phyloP scores from a whole-genome alignment of 2,329 filamentous ascomycete species.

The Penicillium sp. region DNA sequence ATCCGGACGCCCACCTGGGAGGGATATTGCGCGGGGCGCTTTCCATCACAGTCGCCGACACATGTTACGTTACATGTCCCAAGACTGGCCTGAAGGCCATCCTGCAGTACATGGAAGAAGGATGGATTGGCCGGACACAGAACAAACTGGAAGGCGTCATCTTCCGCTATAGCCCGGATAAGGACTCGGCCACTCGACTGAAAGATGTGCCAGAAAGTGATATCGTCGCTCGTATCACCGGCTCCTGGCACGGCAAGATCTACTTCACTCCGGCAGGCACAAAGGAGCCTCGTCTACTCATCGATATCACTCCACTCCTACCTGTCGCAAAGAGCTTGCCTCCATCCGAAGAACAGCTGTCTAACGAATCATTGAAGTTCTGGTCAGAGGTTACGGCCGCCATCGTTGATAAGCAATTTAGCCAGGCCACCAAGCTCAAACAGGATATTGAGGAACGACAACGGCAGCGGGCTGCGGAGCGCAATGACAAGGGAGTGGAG shows the following conservation, averaged over 20 bases:
- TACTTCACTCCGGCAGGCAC: constrained; percentile 56
- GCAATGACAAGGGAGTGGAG: constrained; percentile 65
- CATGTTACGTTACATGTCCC: constrained; percentile 84
- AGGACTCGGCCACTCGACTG: constrained; percentile 75
- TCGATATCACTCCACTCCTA: constrained; percentile 81
- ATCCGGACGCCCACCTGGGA: constrained; percentile 88
- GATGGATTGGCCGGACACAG: constrained; percentile 87
- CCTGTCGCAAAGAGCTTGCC: constrained; percentile 79
- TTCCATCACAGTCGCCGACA: constrained; percentile 85
- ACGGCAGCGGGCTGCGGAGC: constrained; percentile 76
- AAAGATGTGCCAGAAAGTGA: constrained; percentile 85
- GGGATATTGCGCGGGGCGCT: constrained; percentile 84
- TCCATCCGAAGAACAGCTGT: constrained; percentile 72
- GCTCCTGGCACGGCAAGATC: constrained; percentile 76
- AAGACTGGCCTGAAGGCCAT: constrained; percentile 90
- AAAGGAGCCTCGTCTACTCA: constrained; percentile 65
- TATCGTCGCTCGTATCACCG: constrained; percentile 76
- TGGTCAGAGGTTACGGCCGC: constrained; percentile 87
- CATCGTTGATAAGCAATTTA: constrained; percentile 79
- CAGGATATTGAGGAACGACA: constrained; percentile 89
- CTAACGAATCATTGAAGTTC: constrained; percentile 84
- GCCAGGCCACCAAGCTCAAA: constrained; percentile 80
- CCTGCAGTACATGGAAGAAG: constrained; percentile 88
- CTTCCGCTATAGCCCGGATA: constrained; percentile 84
- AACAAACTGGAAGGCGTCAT: constrained; percentile 90